These are phyloP conservation scores for Zygosaccharomyces gambellarensis DNA, from an alignment of 805 yeast genomes.

Conservation along the genomic window DNA sequence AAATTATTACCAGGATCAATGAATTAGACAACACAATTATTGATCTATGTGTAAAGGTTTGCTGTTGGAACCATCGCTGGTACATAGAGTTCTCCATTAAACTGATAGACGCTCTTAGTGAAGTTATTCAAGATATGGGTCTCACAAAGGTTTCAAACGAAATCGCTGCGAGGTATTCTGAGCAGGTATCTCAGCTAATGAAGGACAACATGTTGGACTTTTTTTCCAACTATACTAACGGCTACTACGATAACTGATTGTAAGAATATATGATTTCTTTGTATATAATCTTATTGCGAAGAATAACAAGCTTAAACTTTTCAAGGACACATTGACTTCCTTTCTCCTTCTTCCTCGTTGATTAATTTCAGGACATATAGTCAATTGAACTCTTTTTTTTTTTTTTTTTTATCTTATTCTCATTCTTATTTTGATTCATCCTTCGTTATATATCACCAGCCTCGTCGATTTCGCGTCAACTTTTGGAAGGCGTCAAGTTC, in stretches of 20 bases:
- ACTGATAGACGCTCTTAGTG: constrained; percentile 51
- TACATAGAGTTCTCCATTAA: constrained; percentile 82
- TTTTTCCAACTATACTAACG: constrained; percentile 26
- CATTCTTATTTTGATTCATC: not conserved
- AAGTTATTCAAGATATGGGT: constrained; percentile 71
- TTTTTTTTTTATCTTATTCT: not conserved
- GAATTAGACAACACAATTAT: constrained; percentile 52
- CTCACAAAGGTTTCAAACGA: constrained; percentile 69
- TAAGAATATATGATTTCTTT: not conserved
- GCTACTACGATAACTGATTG: constrained; percentile 28
- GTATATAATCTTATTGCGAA: constrained; percentile 2
- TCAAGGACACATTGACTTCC: too few relatives aligned
- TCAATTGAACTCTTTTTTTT: not conserved
- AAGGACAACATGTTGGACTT: constrained; percentile 29
- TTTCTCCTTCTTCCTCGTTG: too few relatives aligned
- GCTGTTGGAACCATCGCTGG: constrained; percentile 99
- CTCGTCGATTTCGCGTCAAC: constrained; percentile 6
- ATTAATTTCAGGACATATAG: not conserved
- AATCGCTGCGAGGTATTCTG: constrained; percentile 61
- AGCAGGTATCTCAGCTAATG: constrained; percentile 29
- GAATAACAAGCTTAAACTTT: not conserved
- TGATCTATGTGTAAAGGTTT: constrained; percentile 64
- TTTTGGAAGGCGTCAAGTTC: not conserved
- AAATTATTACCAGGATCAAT: constrained; percentile 30
- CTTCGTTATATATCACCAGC: not conserved